These are phyloP conservation scores for Ligustrum vulgare DNA, from an alignment of 257 asterid species.

Conservation along the genomic window DNA sequence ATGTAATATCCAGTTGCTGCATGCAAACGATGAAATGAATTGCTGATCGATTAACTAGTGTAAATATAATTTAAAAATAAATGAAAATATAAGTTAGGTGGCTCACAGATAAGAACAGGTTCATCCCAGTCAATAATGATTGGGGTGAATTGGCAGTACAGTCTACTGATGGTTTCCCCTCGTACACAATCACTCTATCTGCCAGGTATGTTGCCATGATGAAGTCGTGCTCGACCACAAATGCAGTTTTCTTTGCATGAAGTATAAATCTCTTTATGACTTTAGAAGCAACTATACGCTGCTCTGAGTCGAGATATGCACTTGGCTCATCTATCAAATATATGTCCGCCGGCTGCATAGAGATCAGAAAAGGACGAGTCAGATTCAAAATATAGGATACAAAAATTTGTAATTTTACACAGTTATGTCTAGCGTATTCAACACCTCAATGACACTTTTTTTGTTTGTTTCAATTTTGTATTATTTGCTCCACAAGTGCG, in stretches of 20 bases:
- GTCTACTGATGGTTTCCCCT: conserved; percentile 51
- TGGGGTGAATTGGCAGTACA: conserved; percentile 54
- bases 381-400: neutral
- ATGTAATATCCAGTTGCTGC: conserved; percentile 95
- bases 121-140: conserved; percentile 60
- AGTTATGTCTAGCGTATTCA: neutral
- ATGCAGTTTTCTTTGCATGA: conserved; percentile 64
- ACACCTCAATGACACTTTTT: neutral
- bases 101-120: conserved; percentile 54
- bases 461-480: neutral
- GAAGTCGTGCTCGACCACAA: conserved; percentile 69
- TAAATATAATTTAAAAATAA: neutral
- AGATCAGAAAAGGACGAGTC: conserved; percentile 20
- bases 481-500: neutral
- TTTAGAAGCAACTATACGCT: conserved; percentile 66
- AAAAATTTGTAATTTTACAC: too few species aligned
- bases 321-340: conserved; percentile 95
- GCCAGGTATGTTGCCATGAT: conserved; percentile 76
- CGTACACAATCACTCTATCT: conserved; percentile 61
- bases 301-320: conserved; percentile 83
- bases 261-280: conserved; percentile 62
- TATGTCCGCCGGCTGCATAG: conserved; percentile 93
- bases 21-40: conserved; percentile 4
- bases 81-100: neutral
- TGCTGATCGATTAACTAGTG: neutral